Evolutionary conservation across 139 green algal genomes (phyloP).

Genomic region (Pleodorina starrii): DNA sequence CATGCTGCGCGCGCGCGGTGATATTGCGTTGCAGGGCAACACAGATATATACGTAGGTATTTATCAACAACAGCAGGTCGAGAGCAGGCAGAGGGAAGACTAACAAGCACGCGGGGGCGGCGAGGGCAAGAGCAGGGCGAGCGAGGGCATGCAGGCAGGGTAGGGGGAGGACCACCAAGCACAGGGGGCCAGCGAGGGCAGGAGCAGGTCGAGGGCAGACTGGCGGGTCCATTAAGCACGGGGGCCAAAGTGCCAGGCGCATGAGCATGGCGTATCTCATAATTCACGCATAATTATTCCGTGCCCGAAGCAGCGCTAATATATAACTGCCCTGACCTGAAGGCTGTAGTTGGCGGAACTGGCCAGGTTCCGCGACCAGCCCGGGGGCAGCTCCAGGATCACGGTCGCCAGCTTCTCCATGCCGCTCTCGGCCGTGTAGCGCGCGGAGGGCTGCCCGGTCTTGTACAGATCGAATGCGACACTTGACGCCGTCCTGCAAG

Average conservation of each 20-base stretch:
- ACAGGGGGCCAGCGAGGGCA: too few species aligned
- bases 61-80: too few species aligned
- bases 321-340: too few species aligned
- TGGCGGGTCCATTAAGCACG: background rate
- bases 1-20: background rate
- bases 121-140: too few species aligned
- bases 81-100: too few species aligned
- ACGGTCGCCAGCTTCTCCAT: background rate
- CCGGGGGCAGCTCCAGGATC: background rate
- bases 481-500: background rate
- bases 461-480: background rate
- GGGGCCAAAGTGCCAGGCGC: background rate
- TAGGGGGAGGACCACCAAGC: too few species aligned
- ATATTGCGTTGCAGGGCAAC: background rate
- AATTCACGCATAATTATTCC: background rate
- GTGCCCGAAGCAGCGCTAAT: too few species aligned
- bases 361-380: background rate
- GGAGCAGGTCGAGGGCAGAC: too few species aligned
- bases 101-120: too few species aligned
- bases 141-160: too few species aligned
- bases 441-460: background rate
- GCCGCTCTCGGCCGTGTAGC: background rate
- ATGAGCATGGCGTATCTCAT: background rate
- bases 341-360: background rate
- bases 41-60: too few species aligned